Conservation (phyloP, 805 yeast genomes). For the Metschnikowia kofuensis region DNA sequence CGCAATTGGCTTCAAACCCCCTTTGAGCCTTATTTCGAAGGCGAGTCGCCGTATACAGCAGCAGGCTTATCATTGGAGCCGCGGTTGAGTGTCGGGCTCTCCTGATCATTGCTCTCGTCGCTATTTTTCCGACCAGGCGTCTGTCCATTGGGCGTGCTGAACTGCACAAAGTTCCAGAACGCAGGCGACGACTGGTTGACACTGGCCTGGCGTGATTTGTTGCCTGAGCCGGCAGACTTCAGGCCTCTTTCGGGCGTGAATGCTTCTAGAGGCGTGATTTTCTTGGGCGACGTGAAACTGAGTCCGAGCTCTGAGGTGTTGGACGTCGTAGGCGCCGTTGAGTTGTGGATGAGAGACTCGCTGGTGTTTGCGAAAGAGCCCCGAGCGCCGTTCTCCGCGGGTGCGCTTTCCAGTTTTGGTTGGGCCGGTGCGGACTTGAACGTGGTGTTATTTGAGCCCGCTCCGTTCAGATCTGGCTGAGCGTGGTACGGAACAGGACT, state of each 20-base stretch:
- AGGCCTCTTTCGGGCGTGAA: slow-evolving; percentile 45
- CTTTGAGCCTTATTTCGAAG: slow-evolving; percentile 3
- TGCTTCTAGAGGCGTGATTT: slow-evolving; percentile 40
- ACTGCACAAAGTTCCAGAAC: slow-evolving; percentile 88
- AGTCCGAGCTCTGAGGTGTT: slow-evolving; percentile 34
- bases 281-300: slow-evolving; percentile 42
- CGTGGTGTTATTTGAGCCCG: slow-evolving; percentile 2
- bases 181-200: slow-evolving; percentile 76
- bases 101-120: slow-evolving; percentile 37
- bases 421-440: slow-evolving; percentile 4
- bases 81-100: slow-evolving; percentile 40
- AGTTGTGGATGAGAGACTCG: slow-evolving; percentile 16
- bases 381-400: slow-evolving; percentile 2
- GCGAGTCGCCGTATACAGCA: slow-evolving; percentile 11
- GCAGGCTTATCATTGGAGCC: slow-evolving; percentile 6
- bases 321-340: slow-evolving; percentile 26
- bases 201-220: slow-evolving; percentile 27
- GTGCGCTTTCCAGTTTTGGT: background rate
- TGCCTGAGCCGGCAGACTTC: slow-evolving; percentile 22
- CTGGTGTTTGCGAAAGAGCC: slow-evolving; percentile 15
- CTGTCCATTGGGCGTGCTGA: slow-evolving; percentile 48
- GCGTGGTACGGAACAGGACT: background rate
- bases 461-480: background rate
- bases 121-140: slow-evolving; percentile 40
- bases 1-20: background rate